Conservation (phyloP, 768 basidiomycete species). For the Boletus edulis region DNA sequence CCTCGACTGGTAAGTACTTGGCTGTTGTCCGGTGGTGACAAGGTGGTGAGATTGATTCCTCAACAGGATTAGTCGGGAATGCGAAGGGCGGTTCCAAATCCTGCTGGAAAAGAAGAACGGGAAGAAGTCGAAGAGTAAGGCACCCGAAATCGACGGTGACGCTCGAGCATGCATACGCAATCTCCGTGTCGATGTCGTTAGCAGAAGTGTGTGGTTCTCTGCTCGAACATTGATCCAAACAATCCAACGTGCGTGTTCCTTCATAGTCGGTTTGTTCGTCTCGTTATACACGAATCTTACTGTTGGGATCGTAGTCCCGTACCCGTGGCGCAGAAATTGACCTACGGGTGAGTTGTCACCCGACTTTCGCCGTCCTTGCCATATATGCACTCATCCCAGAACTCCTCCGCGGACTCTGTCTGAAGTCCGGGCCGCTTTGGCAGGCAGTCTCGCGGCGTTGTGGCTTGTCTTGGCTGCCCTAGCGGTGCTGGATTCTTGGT, state of each 20-base stretch:
- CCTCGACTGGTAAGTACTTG: conserved; percentile 20
- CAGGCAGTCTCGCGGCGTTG: not conserved
- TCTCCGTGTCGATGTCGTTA: conserved; percentile 17
- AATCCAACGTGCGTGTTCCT: not conserved
- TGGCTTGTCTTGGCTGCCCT: not conserved
- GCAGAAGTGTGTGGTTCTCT: conserved; percentile 11
- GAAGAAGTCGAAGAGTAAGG: conserved; percentile 1
- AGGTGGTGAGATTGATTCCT: not conserved
- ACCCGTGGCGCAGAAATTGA: conserved; percentile 59
- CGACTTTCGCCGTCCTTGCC: not conserved
- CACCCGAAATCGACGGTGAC: conserved; percentile 14
- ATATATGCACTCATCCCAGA: not conserved
- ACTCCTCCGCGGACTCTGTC: not conserved
- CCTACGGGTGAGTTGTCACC: conserved; percentile 61
- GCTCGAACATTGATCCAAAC: not conserved
- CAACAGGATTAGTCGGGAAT: conserved; percentile 7
- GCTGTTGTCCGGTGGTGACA: not conserved
- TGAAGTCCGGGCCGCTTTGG: not conserved
- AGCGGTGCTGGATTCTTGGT: not conserved
- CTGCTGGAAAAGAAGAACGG: conserved; percentile 17
- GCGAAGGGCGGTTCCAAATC: conserved; percentile 25
- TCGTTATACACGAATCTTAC: conserved; percentile 55
- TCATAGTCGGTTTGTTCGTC: conserved; percentile 12
- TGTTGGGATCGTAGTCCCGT: conserved; percentile 68
- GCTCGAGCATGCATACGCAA: conserved; percentile 22